These are phyloP conservation scores for Lycium ferocissimum DNA, from an alignment of 257 asterid genomes.

Conservation along the genomic window DNA sequence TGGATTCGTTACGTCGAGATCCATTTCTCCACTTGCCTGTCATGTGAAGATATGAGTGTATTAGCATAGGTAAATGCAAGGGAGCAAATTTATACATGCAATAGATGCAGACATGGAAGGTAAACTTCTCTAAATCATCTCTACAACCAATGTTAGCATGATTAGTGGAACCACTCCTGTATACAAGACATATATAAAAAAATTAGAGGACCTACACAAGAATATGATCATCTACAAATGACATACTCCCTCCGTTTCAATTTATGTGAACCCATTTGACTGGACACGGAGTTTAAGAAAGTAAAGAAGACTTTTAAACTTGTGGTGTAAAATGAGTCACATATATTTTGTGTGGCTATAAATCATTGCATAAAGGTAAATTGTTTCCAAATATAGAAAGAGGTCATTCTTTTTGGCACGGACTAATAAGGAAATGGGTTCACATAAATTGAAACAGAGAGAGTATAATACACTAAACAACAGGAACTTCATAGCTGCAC, in stretches of 20 bases:
- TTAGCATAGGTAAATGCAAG: not conserved
- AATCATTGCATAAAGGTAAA: no score
- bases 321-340: no score
- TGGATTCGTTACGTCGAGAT: slow-evolving; percentile 89
- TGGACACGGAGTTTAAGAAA: no score
- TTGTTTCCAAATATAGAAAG: no score
- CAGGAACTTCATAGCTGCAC: not conserved
- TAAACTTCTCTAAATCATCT: not conserved
- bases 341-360: no score
- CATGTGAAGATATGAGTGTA: slow-evolving; percentile 25
- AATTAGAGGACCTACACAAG: not conserved
- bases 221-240: not conserved
- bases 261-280: no score
- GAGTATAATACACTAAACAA: not conserved
- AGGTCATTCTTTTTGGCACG: no score
- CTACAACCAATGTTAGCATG: not conserved
- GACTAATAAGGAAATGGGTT: no score
- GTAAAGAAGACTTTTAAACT: no score
- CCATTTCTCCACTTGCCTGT: slow-evolving; percentile 91
- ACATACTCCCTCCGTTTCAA: no score
- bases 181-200: not conserved
- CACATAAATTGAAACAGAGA: no score
- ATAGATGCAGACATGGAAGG: not conserved
- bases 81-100: not conserved
- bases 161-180: not conserved